phyloP scores from a whole-genome alignment of 164 flowering plant species.

The Vitis rupestris region DNA sequence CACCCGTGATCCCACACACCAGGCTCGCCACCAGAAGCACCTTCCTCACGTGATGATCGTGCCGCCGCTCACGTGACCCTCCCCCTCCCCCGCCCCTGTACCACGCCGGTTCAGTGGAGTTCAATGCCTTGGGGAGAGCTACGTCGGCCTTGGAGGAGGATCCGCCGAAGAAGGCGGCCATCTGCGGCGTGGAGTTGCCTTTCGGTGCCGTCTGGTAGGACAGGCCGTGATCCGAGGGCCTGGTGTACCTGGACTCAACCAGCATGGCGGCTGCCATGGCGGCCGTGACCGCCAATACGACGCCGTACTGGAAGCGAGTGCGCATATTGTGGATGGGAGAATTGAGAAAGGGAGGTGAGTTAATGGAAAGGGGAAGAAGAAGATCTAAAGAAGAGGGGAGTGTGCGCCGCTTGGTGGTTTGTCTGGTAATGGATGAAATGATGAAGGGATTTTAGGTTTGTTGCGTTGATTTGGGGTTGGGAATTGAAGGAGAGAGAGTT shows the following conservation, averaged over 20 bases:
- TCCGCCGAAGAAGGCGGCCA: conserved; percentile 11
- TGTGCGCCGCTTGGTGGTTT: too few species aligned
- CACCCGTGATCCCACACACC: conserved; percentile 49
- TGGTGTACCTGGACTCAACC: not conserved
- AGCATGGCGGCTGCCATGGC: too few species aligned
- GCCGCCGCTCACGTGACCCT: not conserved
- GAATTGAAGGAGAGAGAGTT: too few species aligned
- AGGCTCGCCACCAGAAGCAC: conserved; percentile 39
- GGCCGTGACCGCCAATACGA: too few species aligned
- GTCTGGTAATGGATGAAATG: too few species aligned
- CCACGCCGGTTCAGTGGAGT: conserved; percentile 38
- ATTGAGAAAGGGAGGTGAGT: too few species aligned
- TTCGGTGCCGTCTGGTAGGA: conserved; percentile 2
- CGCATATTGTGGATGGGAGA: too few species aligned
- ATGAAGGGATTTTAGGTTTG: too few species aligned
- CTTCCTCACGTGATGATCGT: conserved; percentile 28
- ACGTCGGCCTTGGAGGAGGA: not conserved
- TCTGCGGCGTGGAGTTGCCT: not conserved
- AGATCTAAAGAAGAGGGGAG: too few species aligned
- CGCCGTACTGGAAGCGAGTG: too few species aligned
- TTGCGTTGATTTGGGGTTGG: too few species aligned
- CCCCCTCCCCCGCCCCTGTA: conserved; percentile 3
- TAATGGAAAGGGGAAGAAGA: too few species aligned
- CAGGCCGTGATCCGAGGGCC: conserved; percentile 19
- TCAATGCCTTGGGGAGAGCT: conserved; percentile 36